Percentiles rank a stretch among this genome's conserved stretches.
These are phyloP conservation scores for Plasmodium relictum DNA, from an alignment of 169 alveolate species.

Conservation along the genomic window DNA sequence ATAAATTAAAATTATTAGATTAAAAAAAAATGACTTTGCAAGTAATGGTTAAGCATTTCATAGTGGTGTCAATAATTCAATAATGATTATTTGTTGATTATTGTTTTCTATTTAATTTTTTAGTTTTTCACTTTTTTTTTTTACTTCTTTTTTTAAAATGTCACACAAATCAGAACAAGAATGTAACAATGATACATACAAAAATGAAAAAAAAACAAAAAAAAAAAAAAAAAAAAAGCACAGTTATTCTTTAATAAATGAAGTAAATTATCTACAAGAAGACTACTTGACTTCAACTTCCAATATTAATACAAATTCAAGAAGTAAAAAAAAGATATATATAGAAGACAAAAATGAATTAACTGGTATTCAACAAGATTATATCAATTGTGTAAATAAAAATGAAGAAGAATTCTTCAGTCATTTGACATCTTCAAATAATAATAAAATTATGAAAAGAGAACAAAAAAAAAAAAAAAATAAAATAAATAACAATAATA, in stretches of 20 bases:
- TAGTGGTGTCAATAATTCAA: too few species aligned
- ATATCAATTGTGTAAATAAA: neutral
- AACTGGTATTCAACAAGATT: neutral
- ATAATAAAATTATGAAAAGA: too few species aligned
- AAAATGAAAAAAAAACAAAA: constrained; percentile 6
- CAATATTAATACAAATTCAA: neutral
- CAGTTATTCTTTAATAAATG: constrained; percentile 6
- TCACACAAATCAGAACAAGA: constrained; percentile 9
- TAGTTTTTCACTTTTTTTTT: neutral
- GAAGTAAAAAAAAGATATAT: neutral
- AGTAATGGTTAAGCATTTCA: too few species aligned
- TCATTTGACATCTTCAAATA: too few species aligned
- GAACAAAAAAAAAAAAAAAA: too few species aligned
- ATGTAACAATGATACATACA: neutral
- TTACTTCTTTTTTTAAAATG: neutral
- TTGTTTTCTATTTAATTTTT: neutral
- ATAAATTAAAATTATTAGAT: too few species aligned
- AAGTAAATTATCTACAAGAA: constrained; percentile 14
- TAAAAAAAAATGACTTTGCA: too few species aligned
- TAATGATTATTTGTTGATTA: neutral
- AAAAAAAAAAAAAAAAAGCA: constrained; percentile 49
- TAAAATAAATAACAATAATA: too few species aligned
- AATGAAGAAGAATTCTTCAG: neutral
- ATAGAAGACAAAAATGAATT: neutral
- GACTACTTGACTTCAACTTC: neutral